Evolutionary conservation across 2,329 filamentous ascomycete species (phyloP), one percentile per base, ranked within the genome.

Genomic region (Colletotrichum siamense): DNA sequence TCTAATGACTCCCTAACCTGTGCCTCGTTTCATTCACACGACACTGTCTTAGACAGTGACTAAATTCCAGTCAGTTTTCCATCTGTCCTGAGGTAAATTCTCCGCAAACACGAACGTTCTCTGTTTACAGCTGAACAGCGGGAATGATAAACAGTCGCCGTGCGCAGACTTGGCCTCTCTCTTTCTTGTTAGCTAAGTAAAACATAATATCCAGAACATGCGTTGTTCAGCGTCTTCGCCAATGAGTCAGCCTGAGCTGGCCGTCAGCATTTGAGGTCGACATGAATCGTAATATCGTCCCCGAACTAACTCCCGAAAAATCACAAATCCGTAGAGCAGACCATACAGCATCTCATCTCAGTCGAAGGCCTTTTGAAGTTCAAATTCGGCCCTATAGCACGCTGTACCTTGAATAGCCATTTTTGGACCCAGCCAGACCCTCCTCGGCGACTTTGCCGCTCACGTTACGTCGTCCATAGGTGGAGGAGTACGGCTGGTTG

Each of bases 391-490:
- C 71, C 30, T 78, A 75, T 55, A 78, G n/a, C n/a, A 73, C 72
- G 34, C 78, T 78, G 64, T 78, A 81, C 64, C 78, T 78, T n/a
- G 77, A 79, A 57, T 77, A 79, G 5, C 59, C 55, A 7, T 24
- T 63, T n/a, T 71, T 71, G 61, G 82, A 81, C 34, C 84, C 86
- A 4, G 85, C 91, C 63, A 90, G 86, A 3, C 94, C 94, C 82
- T 96, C 94, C 82, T 96, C 94, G 0, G 90, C 94, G 71, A 92
- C 84, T 86, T 94, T 95, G 2, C 94, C 94, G 81, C 94, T 95
- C 4, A 95, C 93, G 77, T 94, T 92, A 62, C 93, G 86, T 63
- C 90, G 86, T 22, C 84, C 86, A 69, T 86, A 86, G 2, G 81
- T 81, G 30, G 79, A 77, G 12, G 84, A 80, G 39, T 81, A 76